Conservation (phyloP, 2,329 filamentous ascomycete species). For the Alternaria ventricosa region DNA sequence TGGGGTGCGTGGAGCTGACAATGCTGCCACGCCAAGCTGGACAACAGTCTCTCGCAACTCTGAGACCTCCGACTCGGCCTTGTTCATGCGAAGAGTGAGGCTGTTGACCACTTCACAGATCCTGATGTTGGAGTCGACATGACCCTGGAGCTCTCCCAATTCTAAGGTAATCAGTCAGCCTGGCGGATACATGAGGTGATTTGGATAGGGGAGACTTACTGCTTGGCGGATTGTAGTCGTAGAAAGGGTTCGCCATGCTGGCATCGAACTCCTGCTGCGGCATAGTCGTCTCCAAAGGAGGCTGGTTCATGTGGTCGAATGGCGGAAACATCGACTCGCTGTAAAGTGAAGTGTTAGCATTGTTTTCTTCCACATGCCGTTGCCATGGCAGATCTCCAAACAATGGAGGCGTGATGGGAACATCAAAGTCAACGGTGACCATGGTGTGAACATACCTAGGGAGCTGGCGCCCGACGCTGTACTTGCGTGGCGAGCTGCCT, state of each 20-base stretch:
- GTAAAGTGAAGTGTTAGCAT: background rate
- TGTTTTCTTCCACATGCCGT: slow-evolving; percentile 4
- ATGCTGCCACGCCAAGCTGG: background rate
- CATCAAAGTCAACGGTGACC: background rate
- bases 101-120: background rate
- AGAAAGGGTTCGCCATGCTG: background rate
- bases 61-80: slow-evolving; percentile 81
- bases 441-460: background rate
- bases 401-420: slow-evolving; percentile 17
- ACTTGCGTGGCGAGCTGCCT: slow-evolving; percentile 5
- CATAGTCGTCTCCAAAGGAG: background rate
- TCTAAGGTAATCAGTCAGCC: background rate
- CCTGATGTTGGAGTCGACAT: background rate
- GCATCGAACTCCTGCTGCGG: background rate
- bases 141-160: background rate
- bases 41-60: background rate
- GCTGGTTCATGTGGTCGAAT: background rate
- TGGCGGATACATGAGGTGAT: background rate
- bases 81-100: slow-evolving; percentile 93
- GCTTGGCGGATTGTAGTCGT: background rate
- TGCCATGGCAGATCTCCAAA: slow-evolving; percentile 15
- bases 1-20: background rate
- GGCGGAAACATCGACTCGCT: background rate
- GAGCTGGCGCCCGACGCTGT: background rate
- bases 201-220: background rate